Evolutionary conservation across 2,329 filamentous ascomycete species (phyloP).

Genomic region (Knufia petricola): DNA sequence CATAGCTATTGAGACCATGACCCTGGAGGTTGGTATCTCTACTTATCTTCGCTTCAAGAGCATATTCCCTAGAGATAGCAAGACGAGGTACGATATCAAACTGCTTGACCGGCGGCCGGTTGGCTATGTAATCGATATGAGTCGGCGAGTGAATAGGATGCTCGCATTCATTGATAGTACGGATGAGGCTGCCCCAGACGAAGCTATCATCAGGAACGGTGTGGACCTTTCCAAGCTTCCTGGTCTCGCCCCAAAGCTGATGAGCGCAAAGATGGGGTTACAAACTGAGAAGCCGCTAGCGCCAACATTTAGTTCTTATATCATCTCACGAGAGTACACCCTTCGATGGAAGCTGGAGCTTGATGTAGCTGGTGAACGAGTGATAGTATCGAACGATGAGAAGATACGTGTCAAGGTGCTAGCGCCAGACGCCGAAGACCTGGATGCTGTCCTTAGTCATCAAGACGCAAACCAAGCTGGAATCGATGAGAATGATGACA

Average conservation of each 20-base stretch:
- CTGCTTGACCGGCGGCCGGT: slow-evolving; percentile 5
- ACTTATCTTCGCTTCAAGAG: slow-evolving; percentile 9
- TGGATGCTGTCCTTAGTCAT: background rate
- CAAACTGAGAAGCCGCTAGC: slow-evolving; percentile 15
- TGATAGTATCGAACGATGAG: slow-evolving; percentile 10
- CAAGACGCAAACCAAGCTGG: background rate
- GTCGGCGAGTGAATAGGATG: background rate
- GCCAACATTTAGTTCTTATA: slow-evolving; percentile 18
- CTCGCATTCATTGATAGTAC: background rate
- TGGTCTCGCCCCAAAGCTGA: slow-evolving; percentile 7
- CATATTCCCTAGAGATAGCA: background rate
- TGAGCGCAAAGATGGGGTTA: slow-evolving; percentile 15
- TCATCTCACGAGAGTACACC: slow-evolving; percentile 16
- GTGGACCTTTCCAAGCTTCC: slow-evolving; percentile 7
- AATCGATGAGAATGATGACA: background rate
- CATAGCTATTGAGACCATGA: background rate
- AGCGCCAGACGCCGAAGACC: background rate
- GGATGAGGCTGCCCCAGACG: background rate
- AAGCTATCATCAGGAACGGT: background rate
- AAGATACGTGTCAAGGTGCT: slow-evolving; percentile 1
- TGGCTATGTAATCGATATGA: slow-evolving; percentile 1
- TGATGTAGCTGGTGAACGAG: slow-evolving; percentile 16
- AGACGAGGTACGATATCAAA: slow-evolving; percentile 5
- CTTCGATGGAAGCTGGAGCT: slow-evolving; percentile 18
- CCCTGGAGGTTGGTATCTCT: background rate